A percentile compares a stretch with the other conserved stretches of the same genome.
Conservation (phyloP, 192 early-diverging fungal species). For the Spinellus fusiger region DNA sequence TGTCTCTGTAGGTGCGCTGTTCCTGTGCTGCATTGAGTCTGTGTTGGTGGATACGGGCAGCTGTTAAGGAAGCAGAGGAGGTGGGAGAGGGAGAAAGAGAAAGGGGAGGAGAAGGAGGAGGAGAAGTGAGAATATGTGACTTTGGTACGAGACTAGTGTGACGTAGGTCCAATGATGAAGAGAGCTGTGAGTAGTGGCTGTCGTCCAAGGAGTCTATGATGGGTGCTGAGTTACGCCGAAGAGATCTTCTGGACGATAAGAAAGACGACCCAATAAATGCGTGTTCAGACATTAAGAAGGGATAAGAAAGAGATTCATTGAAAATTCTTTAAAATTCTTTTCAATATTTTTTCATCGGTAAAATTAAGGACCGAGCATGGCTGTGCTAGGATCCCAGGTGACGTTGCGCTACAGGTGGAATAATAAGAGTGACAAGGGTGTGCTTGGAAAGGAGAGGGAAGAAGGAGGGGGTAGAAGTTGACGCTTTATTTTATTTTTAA, state of each 20-base stretch:
- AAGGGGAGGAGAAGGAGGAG: constrained; percentile 9
- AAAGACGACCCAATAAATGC: background rate
- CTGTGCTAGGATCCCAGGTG: no score
- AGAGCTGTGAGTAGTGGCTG: background rate
- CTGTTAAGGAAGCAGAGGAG: constrained; percentile 3
- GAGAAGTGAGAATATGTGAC: background rate
- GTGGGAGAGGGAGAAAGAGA: background rate
- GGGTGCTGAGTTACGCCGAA: constrained; percentile 15
- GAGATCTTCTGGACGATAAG: background rate
- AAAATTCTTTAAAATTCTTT: no score
- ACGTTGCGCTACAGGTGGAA: no score
- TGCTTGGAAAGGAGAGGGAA: no score
- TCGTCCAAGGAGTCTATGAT: constrained; percentile 5
- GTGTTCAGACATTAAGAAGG: background rate
- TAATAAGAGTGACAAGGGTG: no score
- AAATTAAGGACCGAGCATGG: no score
- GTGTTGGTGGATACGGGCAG: constrained; percentile 22
- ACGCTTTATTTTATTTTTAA: no score
- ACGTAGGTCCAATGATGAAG: background rate
- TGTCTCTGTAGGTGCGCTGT: constrained; percentile 70
- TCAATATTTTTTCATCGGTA: no score
- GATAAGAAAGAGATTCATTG: no score
- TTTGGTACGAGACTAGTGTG: background rate
- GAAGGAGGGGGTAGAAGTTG: no score
- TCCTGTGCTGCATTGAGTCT: constrained; percentile 40